Base-by-base conservation (phyloP, 768 basidiomycete species). In the Lentinula raphanica region DNA sequence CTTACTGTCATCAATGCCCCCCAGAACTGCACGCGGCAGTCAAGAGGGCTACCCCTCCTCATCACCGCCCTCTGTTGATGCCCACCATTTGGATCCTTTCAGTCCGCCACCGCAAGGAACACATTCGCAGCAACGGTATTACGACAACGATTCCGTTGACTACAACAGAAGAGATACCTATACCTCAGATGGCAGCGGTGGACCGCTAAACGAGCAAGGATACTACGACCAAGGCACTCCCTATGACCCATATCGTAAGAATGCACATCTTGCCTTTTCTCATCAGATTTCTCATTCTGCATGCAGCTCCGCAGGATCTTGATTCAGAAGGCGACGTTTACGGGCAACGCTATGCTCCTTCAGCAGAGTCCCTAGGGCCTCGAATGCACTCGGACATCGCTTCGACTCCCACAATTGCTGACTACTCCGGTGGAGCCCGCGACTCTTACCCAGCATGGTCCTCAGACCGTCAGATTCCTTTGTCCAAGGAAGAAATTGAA, bases 401-500 rank as follows among this genome's bases (percentile, higher is more conserved):
- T 9, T 86, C 86, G 21, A 89, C 88, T 28, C 86, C 90, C 0
- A 85, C 88, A 0, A 89, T 85, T 64, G 75, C 79, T 60, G 90
- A 92, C 56, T 84, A 85, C 12, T 71, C 80, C 3, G 72, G 76
- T 29, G 83, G 83, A 55, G 81, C 68, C 5, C 83, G 86, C 48
- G 94, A 98, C 65, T 85, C 93, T 38, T 98, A 98, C 68, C 91
- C 96, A 0, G 94, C 96, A 1, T 99, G 97, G 97, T 86, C 85
- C 9, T 72, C 85, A 39, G 97, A 98, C 53, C 87, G 91, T 13
- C 86, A 90, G 63, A 97, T 98, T 60, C 96, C 96, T n/a, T 78
- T 99, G 13, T 95, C 94, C 19, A 98, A 98, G 78, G 97, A 99
- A 72, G 97, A 98, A 77, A 98, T 98, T 57, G 96, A 98, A 71